These are phyloP conservation scores for Dothistroma pini DNA, from an alignment of 2,329 filamentous ascomycete species.

Conservation along the genomic window DNA sequence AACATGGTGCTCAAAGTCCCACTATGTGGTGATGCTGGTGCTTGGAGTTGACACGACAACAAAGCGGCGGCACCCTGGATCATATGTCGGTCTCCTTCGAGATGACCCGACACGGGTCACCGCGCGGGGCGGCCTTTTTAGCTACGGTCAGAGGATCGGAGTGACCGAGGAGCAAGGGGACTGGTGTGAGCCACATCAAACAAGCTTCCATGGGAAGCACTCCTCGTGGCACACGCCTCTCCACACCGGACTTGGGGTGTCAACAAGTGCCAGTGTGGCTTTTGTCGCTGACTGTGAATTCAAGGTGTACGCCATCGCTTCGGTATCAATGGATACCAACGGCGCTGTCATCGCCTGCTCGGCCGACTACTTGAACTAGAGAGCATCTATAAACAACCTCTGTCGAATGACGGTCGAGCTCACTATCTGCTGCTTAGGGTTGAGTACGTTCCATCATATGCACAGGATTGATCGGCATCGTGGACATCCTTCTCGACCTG, in stretches of 20 bases:
- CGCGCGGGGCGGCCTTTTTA: conserved; percentile 1
- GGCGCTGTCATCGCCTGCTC: not conserved
- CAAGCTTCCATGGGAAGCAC: conserved; percentile 7
- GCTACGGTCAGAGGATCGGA: conserved; percentile 7
- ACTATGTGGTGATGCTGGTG: conserved; percentile 4
- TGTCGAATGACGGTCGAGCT: not conserved
- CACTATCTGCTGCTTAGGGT: not conserved
- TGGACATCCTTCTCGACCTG: conserved; percentile 14
- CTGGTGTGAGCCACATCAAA: not conserved
- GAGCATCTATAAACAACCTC: not conserved
- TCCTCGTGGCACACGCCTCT: conserved; percentile 7
- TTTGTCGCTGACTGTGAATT: conserved; percentile 5
- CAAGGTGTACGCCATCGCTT: not conserved
- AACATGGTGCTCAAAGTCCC: not conserved
- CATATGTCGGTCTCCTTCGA: conserved; percentile 3
- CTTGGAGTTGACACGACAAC: conserved; percentile 7
- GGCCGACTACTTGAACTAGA: not conserved
- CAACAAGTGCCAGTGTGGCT: conserved; percentile 2
- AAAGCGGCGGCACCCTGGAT: conserved; percentile 8
- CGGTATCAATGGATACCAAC: not conserved
- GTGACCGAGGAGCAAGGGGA: conserved; percentile 1
- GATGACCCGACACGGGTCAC: not conserved
- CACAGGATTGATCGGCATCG: conserved; percentile 12
- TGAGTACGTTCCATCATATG: not conserved
- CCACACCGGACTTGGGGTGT: not conserved